These are phyloP conservation scores for Puccinia coronata DNA, from an alignment of 1,284 basidiomycete species.

Conservation along the genomic window DNA sequence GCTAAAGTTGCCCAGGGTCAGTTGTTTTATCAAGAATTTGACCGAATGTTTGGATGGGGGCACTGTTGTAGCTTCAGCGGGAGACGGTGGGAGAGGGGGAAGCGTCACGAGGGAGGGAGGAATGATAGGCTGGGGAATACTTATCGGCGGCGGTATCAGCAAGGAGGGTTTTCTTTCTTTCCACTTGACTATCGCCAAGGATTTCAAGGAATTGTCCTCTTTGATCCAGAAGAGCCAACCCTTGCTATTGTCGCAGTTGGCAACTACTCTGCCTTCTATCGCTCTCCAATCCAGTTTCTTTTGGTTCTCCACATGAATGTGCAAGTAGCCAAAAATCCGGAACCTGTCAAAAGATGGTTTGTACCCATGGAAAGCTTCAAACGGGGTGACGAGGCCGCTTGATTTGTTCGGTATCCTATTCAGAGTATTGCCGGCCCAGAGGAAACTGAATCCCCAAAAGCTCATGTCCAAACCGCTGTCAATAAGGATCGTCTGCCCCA, in stretches of 20 bases:
- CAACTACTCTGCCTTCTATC: background rate
- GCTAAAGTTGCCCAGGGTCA: too few relatives aligned
- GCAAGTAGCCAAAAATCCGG: background rate
- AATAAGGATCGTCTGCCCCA: background rate
- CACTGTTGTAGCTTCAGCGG: background rate
- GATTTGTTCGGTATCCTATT: conserved; percentile 1
- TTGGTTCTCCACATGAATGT: background rate
- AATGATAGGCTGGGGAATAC: too few relatives aligned
- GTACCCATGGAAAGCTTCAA: background rate
- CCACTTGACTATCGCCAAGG: background rate
- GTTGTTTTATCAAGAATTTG: background rate
- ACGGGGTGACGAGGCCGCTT: background rate
- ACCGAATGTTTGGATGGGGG: background rate
- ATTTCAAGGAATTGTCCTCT: background rate
- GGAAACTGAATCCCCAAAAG: too few relatives aligned
- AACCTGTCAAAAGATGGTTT: background rate
- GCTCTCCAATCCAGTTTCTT: background rate
- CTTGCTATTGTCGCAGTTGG: background rate
- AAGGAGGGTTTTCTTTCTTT: background rate
- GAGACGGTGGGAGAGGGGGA: background rate
- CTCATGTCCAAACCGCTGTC: too few relatives aligned
- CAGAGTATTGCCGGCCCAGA: background rate
- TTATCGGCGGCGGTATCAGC: too few relatives aligned
- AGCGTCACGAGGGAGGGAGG: background rate
- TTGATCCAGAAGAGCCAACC: background rate